A percentile compares a stretch with the other conserved stretches of the same genome.
Conservation (phyloP, 2,329 filamentous ascomycete genomes). For the Microsporum canis region DNA sequence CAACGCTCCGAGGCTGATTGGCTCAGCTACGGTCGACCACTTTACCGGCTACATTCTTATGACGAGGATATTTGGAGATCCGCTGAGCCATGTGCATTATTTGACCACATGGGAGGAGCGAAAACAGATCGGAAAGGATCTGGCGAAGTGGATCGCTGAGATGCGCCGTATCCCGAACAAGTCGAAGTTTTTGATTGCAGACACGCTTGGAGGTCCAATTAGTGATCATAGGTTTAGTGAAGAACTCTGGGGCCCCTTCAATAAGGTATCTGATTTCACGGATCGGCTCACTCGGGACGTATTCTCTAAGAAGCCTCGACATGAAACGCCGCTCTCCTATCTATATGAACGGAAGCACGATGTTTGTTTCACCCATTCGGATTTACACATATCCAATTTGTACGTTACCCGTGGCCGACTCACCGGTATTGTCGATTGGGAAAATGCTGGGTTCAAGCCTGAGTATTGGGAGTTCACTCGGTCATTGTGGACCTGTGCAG, state of each 20-base stretch:
- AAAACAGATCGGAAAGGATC: no score
- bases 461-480: slow-evolving; percentile 15
- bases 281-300: slow-evolving; percentile 8
- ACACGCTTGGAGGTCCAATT: slow-evolving; percentile 11
- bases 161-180: slow-evolving; percentile 3
- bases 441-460: slow-evolving; percentile 11
- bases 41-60: no score
- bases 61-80: no score
- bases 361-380: slow-evolving; percentile 11
- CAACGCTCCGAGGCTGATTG: slow-evolving; percentile 9
- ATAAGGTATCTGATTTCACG: slow-evolving; percentile 10
- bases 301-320: not conserved
- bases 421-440: slow-evolving; percentile 11
- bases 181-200: slow-evolving; percentile 3
- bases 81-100: no score
- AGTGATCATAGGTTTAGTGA: slow-evolving; percentile 6
- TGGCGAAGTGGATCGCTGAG: no score
- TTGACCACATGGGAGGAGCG: no score
- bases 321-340: slow-evolving; percentile 6
- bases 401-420: slow-evolving; percentile 8
- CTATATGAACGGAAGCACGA: slow-evolving; percentile 12
- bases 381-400: slow-evolving; percentile 7
- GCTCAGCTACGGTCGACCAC: not conserved
- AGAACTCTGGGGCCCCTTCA: slow-evolving; percentile 12
- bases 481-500: slow-evolving; percentile 1